Base-by-base conservation (phyloP, 331 rosid species). In the Quercus tomentella region DNA sequence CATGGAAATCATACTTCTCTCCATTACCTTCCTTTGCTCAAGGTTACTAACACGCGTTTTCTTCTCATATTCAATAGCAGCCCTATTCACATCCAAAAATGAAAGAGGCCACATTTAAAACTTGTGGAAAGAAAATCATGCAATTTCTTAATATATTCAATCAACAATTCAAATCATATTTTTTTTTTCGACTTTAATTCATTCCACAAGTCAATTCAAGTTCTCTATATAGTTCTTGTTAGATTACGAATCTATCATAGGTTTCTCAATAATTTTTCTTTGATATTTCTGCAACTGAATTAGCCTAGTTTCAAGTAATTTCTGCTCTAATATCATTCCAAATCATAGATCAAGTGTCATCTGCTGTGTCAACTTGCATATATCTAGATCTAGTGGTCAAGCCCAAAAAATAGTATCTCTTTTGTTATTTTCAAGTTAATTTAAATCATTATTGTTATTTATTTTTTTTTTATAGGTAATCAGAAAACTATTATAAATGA, bases 51-150 rank as follows among this genome's bases (percentile, higher is more conserved):
- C 83, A 41, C 86, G 80, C 15, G 91, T 91, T 80, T 86, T 86
- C 91, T 88, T 93, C 86, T 95, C 98, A n/a, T 57, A 82, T 25
- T 95, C 97, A 82, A 95, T 87, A 70, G 98, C 97, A 84, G 81
- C 89, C 94, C 99, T 95, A 81, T 14, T 74, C 56, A 74, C 58
- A 82, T 54, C 60, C 74, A 33, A 15, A 30, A 80, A 81, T 55
- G 28, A 14, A 49, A 84, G 28, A 21, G 55, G 31, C 56, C 20
- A 22, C 20, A 67, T 21, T 51, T 76, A 58, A 60, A 49, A 21
- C 5, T 22, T 26, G 43, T 7, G 56, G 4, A 61, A 75, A 41
- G 31, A 33, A 12, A 72, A 3, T 4, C 23, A 20, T 33, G 15
- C n/a, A 67, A 67, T 67, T 18, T 20, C 72, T 33, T 33, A 67